Base-by-base conservation (phyloP, 202 grass and related monocot genomes). In the Sporobolus alterniflorus region DNA sequence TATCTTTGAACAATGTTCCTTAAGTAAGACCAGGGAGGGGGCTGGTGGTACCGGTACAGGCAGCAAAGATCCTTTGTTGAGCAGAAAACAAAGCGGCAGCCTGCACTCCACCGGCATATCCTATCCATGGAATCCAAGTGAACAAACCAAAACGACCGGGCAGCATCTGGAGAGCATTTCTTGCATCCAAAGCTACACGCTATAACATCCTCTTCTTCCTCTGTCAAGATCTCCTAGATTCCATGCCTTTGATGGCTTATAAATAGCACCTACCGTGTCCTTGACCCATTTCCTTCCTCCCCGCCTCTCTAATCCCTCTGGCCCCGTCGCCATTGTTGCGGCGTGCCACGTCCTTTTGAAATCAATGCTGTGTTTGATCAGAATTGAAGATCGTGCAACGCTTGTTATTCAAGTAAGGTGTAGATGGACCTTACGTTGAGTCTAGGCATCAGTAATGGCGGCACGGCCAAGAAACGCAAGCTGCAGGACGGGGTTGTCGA, bases 351-450 rank as follows among this genome's bases (percentile, higher is more conserved):
- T 11, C 56, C 33, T 67, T 42, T 42, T 6, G 11, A 22, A 24
- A 42, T 39, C 5, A 11, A 68, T 34, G 54, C 10, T 17, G 24
- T 31, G 17, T 56, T 81, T 55, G 12, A 40, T 11, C 29, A 16
- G 47, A 24, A 26, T 13, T 39, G 12, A 30, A 25, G 36, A 56
- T 17, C 26, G 78, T 70, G 73, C 40, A 41, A 36, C 47, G 44
- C 16, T 26, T 59, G 64, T 75, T 39, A 39, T 39, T 72, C 75
- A 30, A 69, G 86, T n/a, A 62, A 57, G 73, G 57, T 8, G 84
- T 48, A 79, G 46, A 90, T 92, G 89, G 87, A 88, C 72, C 73
- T 94, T 52, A 89, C 74, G 57, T 61, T 97, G 76, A 78, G 87
- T 68, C 82, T 94, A 44, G 85, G 77, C 57, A 50, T 80, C 68